Evolutionary conservation across 1,139 yeast genomes (phyloP).

Genomic region (Geotrichum siamense): DNA sequence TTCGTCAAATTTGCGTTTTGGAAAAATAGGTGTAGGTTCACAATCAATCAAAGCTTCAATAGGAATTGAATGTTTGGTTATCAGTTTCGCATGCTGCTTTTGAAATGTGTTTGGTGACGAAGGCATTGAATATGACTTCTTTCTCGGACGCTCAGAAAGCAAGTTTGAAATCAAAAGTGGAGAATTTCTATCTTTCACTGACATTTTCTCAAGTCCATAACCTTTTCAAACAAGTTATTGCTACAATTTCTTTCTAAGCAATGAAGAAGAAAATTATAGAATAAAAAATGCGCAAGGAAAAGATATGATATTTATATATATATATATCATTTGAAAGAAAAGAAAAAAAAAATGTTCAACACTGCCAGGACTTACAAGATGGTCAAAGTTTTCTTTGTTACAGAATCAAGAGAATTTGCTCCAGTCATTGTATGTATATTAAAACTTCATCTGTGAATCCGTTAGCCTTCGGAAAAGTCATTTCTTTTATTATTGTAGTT

Average conservation of each 20-base stretch:
- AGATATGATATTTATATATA: not conserved
- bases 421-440: no score
- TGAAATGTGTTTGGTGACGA: not conserved
- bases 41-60: conserved; percentile 5
- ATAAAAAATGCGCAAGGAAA: not conserved
- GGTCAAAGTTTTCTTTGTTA: no score
- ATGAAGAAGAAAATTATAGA: not conserved
- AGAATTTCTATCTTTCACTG: not conserved
- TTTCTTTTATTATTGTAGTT: no score
- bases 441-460: no score
- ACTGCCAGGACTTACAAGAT: no score
- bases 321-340: no score
- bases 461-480: no score
- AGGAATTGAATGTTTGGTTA: not conserved
- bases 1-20: conserved; percentile 1
- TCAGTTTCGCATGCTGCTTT: not conserved
- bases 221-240: no score
- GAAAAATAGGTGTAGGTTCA: not conserved
- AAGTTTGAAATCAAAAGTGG: conserved; percentile 1
- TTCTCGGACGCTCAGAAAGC: conserved; percentile 3
- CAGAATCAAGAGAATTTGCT: no score
- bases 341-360: no score
- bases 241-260: no score
- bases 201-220: not conserved
- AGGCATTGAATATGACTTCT: not conserved